Base-by-base conservation (phyloP, 768 basidiomycete species). In the Rickenella mellea region DNA sequence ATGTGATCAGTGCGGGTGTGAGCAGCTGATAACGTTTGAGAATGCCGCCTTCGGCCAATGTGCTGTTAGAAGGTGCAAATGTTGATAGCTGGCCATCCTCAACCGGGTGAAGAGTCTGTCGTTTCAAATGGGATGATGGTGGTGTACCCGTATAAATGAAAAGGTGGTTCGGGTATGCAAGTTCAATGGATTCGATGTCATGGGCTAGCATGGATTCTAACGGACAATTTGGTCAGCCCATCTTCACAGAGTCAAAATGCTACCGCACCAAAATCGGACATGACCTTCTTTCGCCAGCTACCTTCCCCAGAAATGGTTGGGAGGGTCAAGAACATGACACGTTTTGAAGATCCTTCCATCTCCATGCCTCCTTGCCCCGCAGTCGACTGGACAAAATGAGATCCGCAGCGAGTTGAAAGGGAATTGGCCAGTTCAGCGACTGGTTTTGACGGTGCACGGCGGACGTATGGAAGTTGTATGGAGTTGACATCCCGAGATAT, bases 11-110 rank as follows among this genome's bases (percentile, higher is more conserved):
- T 1, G 71, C 81, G 1, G 87, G 82, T 0, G 84, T 85, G 37
- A 89, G 73, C 35, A 87, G 70, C 55, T 87, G 84, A 58, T 87
- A 88, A 26, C 68, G 74, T 47, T 78, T 70, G 21, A 89, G 69
- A 42, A 88, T 77, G 8, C 83, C 81, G 51, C 49, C 14, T 45
- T 48, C 48, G 48, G 19, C 48, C 50, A 45, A 32, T 20, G 49
- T 51, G 35, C 55, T 40, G 35, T 53, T 50, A 28, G 46, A 40
- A 30, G 53, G 49, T 52, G 74, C 68, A 43, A 73, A 75, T 26
- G 20, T 36, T 15, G n/a, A 38, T 19, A 19, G 19, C 11, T 20
- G 19, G 3, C 27, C 25, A 30, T 31, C 35, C 33, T 31, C 10
- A 8, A 40, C 20, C 25, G 25, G 27, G 41, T 35, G 21, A 24